These are phyloP conservation scores for Neofusicoccum umdonicola DNA, from an alignment of 2,329 filamentous ascomycete genomes.

Conservation along the genomic window DNA sequence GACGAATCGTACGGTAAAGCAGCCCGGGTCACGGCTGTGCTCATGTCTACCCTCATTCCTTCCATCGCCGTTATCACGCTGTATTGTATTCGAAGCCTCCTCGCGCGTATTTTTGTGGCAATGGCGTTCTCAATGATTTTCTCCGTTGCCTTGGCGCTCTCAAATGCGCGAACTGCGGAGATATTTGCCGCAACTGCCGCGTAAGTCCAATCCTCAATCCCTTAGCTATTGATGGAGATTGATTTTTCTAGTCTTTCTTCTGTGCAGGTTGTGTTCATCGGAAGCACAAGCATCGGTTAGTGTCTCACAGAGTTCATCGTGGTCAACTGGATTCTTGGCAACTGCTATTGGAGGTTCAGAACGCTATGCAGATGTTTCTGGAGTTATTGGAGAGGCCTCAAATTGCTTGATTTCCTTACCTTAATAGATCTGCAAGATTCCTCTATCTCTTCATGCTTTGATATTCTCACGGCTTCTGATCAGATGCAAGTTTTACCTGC, in stretches of 20 bases:
- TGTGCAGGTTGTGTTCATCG: background rate
- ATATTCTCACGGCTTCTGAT: too few relatives aligned
- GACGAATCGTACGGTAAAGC: background rate
- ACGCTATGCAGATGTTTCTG: too few relatives aligned
- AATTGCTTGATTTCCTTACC: too few relatives aligned
- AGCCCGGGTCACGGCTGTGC: background rate
- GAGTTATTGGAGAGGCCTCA: too few relatives aligned
- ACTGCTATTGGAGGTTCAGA: too few relatives aligned
- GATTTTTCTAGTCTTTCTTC: background rate
- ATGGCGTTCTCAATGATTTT: background rate
- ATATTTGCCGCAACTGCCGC: background rate
- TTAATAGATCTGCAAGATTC: too few relatives aligned
- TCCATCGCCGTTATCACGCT: background rate
- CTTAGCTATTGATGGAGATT: too few relatives aligned
- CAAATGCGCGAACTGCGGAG: background rate
- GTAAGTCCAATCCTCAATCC: background rate
- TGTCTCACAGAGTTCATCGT: too few relatives aligned
- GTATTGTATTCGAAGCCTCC: background rate
- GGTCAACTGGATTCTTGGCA: too few relatives aligned
- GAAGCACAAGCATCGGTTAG: background rate
- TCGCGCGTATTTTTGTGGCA: background rate
- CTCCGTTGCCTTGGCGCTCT: background rate
- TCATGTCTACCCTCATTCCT: background rate
- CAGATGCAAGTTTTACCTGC: too few relatives aligned
- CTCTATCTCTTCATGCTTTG: too few relatives aligned